Base-by-base conservation (phyloP, 129 eudicot species). In the Arctium minus region DNA sequence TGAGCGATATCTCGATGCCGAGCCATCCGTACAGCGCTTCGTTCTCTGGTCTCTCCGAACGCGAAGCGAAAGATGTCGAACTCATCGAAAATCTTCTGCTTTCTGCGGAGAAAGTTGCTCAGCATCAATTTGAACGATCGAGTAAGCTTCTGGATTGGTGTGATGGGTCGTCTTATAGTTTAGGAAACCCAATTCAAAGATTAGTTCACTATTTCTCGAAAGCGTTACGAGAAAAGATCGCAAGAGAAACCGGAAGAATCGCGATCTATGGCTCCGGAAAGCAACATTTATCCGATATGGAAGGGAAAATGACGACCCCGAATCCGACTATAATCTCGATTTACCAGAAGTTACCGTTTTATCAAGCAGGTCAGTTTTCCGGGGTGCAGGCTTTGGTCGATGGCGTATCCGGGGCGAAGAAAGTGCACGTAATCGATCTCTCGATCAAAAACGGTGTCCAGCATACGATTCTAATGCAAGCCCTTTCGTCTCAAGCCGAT, bases 151-250 rank as follows among this genome's bases (percentile, higher is more conserved):
- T 92, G 1, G 62, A 83, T 11, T 76, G 79, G 74, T 92, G 92
- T 9, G 75, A 80, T 7, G 48, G 8, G 46, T 36, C 72, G 35
- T 83, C 86, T 69, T 84, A 82, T 53, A 68, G 35, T 39, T 73
- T 53, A 0, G 82, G 89, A 42, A 86, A 80, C 46, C 70, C 90
- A 2, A 69, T 88, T 72, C 88, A 90, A 73, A 82, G 97, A 67
- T 39, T 92, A 69, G 94, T 87, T 5, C 70, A 83, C 75, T 85
- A 85, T 71, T 92, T 92, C 71, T 80, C 83, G 40, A 82, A 84
- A 73, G 90, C 97, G 33, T 92, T 92, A 76, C 67, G 76, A 10
- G 91, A 84, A 73, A 92, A 78, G 78, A 82, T 92, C 7, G 78
- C 65, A 46, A 70, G 76, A 11, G 92, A 90, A 90, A 88, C 85